Conservation (phyloP, 345 rosid genomes). For the Trapa bicornis region DNA sequence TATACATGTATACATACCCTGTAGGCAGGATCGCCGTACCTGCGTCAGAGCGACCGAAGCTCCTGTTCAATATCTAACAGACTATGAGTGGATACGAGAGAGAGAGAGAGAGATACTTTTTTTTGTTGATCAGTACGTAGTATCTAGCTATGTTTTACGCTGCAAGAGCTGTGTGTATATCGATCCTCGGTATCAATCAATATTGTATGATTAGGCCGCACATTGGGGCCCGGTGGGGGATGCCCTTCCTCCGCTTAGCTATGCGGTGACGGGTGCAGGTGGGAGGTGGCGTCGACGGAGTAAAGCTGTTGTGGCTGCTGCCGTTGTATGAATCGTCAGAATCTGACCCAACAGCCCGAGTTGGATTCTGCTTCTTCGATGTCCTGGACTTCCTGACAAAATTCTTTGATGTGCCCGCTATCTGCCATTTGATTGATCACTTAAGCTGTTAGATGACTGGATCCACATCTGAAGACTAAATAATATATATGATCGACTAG, state of each 20-base stretch:
- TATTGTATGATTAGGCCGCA: slow-evolving; percentile 75
- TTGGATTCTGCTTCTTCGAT: slow-evolving; percentile 7
- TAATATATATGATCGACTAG: too few relatives aligned
- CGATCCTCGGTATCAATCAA: slow-evolving; percentile 11
- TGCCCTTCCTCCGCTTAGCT: slow-evolving; percentile 81
- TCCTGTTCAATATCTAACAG: slow-evolving; percentile 3
- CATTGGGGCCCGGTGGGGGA: slow-evolving; percentile 91
- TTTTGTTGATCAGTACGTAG: too few relatives aligned
- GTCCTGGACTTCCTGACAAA: slow-evolving; percentile 38
- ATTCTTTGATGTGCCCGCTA: slow-evolving; percentile 53
- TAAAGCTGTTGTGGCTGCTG: slow-evolving; percentile 38
- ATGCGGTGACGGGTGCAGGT: slow-evolving; percentile 34
- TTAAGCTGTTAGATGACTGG: too few relatives aligned
- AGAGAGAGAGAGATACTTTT: too few relatives aligned
- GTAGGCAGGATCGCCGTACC: neutral
- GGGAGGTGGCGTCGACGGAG: slow-evolving; percentile 79
- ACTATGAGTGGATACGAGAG: neutral
- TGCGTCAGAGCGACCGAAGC: slow-evolving; percentile 8
- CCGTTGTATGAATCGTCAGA: slow-evolving; percentile 63
- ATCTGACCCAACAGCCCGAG: slow-evolving; percentile 32
- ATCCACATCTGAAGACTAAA: too few relatives aligned
- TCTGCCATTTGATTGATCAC: slow-evolving; percentile 22
- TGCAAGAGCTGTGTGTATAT: too few relatives aligned
- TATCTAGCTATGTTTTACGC: too few relatives aligned
- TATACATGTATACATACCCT: neutral